Evolutionary conservation across 495 filamentous ascomycete species (phyloP), one percentile per base, ranked within the genome.

Genomic region (Tuber aestivum): DNA sequence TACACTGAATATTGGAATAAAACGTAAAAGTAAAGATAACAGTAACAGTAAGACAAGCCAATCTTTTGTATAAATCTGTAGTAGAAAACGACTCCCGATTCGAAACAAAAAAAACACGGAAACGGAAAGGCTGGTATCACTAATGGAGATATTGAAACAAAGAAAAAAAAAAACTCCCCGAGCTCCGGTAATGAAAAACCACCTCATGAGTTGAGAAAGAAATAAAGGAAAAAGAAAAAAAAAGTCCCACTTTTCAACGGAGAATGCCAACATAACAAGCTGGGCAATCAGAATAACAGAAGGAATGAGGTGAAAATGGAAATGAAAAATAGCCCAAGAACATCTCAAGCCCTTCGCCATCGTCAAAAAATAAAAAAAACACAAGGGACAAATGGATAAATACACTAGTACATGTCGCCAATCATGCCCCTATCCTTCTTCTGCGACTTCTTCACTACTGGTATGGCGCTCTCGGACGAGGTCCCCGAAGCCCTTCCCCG

Each of bases 391-490:
- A 23, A 32, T 38, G 12, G n/a, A 70, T 35, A 35, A 6, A 35
- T 32, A 65, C n/a, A 56, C 56, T 65, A 65, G 12, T 18, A 65
- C 56, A 35, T 32, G 27, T 65, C 56, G 27, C 27, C 56, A 65
- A 10, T 65, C 56, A 65, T 27, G 5, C 27, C 56, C 4, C 75
- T 77, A 21, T 41, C 70, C 77, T 79, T 79, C 72, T 71, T 79
- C 37, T 75, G 75, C 12, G 78, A 72, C 77, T 79, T 79, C 56
- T 77, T 79, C 35, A 79, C 72, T 72, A 79, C 70, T 35, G 76
- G 76, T 16, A 72, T 32, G 2, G 78, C 76, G 21, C 69, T 72
- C 61, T 79, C 78, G 61, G 78, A 76, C 38, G 78, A 79, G 3
- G 72, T 69, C 44, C 72, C 78, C 41, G 78, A 79, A 48, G 69